phyloP scores from a whole-genome alignment of 2,329 filamentous ascomycete genomes.

The Penicillium hordei region DNA sequence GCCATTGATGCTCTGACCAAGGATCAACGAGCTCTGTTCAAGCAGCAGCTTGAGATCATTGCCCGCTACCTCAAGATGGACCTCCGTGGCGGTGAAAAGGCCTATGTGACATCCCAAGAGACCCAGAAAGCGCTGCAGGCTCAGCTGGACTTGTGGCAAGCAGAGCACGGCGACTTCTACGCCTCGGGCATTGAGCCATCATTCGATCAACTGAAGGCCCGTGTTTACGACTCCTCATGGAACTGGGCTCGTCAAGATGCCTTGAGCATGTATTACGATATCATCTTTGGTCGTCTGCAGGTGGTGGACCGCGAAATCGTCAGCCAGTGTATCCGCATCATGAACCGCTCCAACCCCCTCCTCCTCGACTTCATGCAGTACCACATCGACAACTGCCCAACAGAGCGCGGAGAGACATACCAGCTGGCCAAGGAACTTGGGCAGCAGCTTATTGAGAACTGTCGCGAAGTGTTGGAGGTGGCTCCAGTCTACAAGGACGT shows the following conservation, averaged over 20 bases:
- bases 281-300: constrained; percentile 93
- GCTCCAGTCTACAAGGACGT: constrained; percentile 96
- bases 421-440: constrained; percentile 95
- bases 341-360: constrained; percentile 97
- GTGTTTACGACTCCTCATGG: constrained; percentile 97
- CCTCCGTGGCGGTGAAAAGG: constrained; percentile 93
- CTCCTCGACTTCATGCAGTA: constrained; percentile 99
- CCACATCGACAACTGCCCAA: constrained; percentile 97
- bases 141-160: constrained; percentile 90
- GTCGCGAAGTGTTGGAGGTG: constrained; percentile 81
- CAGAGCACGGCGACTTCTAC: constrained; percentile 96
- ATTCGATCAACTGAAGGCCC: constrained; percentile 90
- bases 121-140: constrained; percentile 84
- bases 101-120: constrained; percentile 78
- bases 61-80: constrained; percentile 97
- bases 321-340: constrained; percentile 96
- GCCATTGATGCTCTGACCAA: constrained; percentile 96
- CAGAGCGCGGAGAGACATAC: constrained; percentile 95
- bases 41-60: constrained; percentile 94
- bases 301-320: constrained; percentile 96
- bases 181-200: constrained; percentile 90
- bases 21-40: constrained; percentile 92
- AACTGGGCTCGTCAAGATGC: constrained; percentile 99
- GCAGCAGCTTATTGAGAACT: constrained; percentile 93
- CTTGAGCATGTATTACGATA: constrained; percentile 97